Evolutionary conservation across 2,329 filamentous ascomycete species (phyloP), one percentile per base, ranked within the genome.

Genomic region (Oidium heveae): DNA sequence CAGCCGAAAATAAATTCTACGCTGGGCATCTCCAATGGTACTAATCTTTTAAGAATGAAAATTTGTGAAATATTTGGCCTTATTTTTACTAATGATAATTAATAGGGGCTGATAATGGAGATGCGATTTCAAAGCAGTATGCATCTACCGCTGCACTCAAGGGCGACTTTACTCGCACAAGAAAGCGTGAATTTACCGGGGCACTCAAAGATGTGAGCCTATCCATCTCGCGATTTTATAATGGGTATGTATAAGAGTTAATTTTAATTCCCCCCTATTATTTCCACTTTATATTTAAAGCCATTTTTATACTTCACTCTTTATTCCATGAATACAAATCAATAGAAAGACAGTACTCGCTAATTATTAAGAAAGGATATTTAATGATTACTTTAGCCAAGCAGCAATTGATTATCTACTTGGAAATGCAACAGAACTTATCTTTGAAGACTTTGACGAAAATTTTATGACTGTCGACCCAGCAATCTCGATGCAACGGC

Each of bases 301-400:
- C 4, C 18, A 9, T 44, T 9, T 44, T 39, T 39, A 9, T 39
- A 13, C 3, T 13, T 22, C 3, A 28, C 24, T 28, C 24, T 6
- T 3, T 3, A 28, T 28, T 6, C 3, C 24, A 28, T 43, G 39
- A 43, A 22, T 49, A 4, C 6, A 28, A 28, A 28, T 28, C 24
- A 28, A 28, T 6, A 3, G 24, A 28, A 28, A 24, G 44, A 49
- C 5, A 49, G 16, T 4, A 5, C 18, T 16, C 4, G 24, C 47
- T 34, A 18, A 34, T 34, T 1, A 4, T 33, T 34, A 16, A 32
- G 12, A 53, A 60, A 96, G 94, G 60, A 91, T 96, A 68, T 87
- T 98, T 59, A 94, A 94, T 61, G 91, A 98, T 68, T 95, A 94
- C 67, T 96, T 96, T 67, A 84, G 88, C 22, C 91, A 98, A 66